phyloP scores from a whole-genome alignment of 1,139 yeast species.

The Hyphopichia burtonii region DNA sequence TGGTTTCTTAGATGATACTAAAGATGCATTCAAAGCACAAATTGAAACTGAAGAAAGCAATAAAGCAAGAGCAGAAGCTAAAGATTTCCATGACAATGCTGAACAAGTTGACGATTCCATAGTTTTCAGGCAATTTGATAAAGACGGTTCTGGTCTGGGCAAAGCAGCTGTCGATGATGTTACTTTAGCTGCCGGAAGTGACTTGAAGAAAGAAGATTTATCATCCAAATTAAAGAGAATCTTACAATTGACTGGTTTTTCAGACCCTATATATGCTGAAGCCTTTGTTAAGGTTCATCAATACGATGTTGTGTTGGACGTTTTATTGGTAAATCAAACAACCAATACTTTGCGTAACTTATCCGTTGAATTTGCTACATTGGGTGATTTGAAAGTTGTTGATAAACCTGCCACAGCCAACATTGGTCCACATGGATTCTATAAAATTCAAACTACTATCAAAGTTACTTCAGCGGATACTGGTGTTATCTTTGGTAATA shows the following conservation, averaged over 20 bases:
- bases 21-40: slow-evolving; percentile 73
- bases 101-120: slow-evolving; percentile 81
- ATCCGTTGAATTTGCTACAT: slow-evolving; percentile 92
- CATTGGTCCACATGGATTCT: slow-evolving; percentile 95
- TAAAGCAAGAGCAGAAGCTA: slow-evolving; percentile 59
- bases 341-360: slow-evolving; percentile 86
- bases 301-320: slow-evolving; percentile 93
- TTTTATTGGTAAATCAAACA: slow-evolving; percentile 91
- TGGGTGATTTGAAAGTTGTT: slow-evolving; percentile 93
- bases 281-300: slow-evolving; percentile 94
- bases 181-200: slow-evolving; percentile 44
- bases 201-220: slow-evolving; percentile 54
- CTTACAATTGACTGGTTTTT: slow-evolving; percentile 92
- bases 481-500: slow-evolving; percentile 95
- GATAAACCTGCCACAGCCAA: slow-evolving; percentile 93
- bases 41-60: slow-evolving; percentile 54
- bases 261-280: slow-evolving; percentile 97
- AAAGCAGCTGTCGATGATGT: slow-evolving; percentile 49
- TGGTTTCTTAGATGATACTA: slow-evolving; percentile 87
- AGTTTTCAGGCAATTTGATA: slow-evolving; percentile 77
- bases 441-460: slow-evolving; percentile 81
- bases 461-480: slow-evolving; percentile 98
- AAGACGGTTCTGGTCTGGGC: slow-evolving; percentile 38
- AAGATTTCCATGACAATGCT: slow-evolving; percentile 62
- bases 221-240: slow-evolving; percentile 83